Evolutionary conservation across 1,284 basidiomycete genomes (phyloP).

Genomic region (Cutaneotrichosporon dermatis): DNA sequence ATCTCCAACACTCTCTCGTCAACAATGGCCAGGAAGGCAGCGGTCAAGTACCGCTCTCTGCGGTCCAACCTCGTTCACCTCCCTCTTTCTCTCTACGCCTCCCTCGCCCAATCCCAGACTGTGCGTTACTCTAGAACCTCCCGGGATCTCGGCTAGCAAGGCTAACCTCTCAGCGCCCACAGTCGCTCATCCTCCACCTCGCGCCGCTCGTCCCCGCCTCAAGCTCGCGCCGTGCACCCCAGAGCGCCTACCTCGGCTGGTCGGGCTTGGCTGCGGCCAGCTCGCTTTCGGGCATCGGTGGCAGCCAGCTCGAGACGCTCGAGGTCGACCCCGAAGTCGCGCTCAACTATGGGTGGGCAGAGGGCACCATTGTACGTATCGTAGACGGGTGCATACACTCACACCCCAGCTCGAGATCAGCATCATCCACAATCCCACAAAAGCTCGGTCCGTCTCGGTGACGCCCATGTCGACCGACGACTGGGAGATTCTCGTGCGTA

Average conservation of each 20-base stretch:
- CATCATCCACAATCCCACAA: constrained; percentile 70
- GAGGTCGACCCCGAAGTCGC: constrained; percentile 92
- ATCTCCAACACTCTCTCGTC: no score
- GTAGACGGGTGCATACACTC: neutral
- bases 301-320: constrained; percentile 62
- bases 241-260: constrained; percentile 82
- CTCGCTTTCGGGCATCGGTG: constrained; percentile 60
- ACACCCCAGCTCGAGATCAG: constrained; percentile 74
- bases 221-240: constrained; percentile 53
- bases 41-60: constrained; percentile 46
- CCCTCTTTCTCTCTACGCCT: constrained; percentile 84
- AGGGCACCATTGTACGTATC: constrained; percentile 65
- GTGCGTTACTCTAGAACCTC: constrained; percentile 52
- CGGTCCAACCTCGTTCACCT: constrained; percentile 77
- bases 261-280: constrained; percentile 80
- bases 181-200: constrained; percentile 79
- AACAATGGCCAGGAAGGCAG: constrained; percentile 27
- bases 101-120: constrained; percentile 73
- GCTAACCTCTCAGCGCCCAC: constrained; percentile 61
- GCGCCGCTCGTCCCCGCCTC: constrained; percentile 60
- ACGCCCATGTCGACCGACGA: constrained; percentile 88
- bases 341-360: constrained; percentile 63
- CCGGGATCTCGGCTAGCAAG: no score
- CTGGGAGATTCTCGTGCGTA: constrained; percentile 90
- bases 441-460: constrained; percentile 73